phyloP scores from a whole-genome alignment of 2,329 filamentous ascomycete genomes.

The Colletotrichum kahawae region DNA sequence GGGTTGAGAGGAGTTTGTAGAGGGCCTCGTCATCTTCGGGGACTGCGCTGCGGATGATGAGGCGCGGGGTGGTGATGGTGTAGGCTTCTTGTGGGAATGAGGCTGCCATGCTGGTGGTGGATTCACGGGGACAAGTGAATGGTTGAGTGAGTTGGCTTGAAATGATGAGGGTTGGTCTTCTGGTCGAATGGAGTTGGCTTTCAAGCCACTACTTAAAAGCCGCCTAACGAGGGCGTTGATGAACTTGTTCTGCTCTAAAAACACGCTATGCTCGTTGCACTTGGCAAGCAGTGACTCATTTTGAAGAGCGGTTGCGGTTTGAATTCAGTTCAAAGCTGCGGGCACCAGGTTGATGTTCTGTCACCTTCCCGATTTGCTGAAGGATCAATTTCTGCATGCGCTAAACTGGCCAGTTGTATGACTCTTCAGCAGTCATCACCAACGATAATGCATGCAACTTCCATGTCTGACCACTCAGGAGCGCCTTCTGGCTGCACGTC shows the following conservation, averaged over 20 bases:
- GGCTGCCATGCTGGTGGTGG: not conserved
- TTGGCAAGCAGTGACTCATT: not conserved
- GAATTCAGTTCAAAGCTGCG: not conserved
- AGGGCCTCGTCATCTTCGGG: slow-evolving; percentile 16
- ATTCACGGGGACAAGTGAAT: not conserved
- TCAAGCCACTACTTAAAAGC: not conserved
- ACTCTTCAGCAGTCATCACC: not conserved
- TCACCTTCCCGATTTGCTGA: not conserved
- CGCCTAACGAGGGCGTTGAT: not conserved
- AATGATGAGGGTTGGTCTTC: not conserved
- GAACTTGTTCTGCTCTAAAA: fast-evolving
- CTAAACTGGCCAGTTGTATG: not conserved
- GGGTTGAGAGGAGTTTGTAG: slow-evolving; percentile 14
- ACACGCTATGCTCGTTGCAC: not conserved
- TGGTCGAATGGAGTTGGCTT: not conserved
- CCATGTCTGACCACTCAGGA: not conserved
- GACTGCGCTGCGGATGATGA: slow-evolving; percentile 42
- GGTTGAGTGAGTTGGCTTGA: not conserved
- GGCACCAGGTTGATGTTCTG: not conserved
- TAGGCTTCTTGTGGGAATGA: slow-evolving; percentile 15
- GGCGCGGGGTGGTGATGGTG: slow-evolving; percentile 44
- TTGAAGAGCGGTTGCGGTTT: not conserved
- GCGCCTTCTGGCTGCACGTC: not conserved
- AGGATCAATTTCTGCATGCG: not conserved
- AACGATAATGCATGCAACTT: not conserved